Evolutionary conservation across 2,329 filamentous ascomycete species (phyloP), one percentile per base, ranked within the genome.

Genomic region (Botrytis aclada): DNA sequence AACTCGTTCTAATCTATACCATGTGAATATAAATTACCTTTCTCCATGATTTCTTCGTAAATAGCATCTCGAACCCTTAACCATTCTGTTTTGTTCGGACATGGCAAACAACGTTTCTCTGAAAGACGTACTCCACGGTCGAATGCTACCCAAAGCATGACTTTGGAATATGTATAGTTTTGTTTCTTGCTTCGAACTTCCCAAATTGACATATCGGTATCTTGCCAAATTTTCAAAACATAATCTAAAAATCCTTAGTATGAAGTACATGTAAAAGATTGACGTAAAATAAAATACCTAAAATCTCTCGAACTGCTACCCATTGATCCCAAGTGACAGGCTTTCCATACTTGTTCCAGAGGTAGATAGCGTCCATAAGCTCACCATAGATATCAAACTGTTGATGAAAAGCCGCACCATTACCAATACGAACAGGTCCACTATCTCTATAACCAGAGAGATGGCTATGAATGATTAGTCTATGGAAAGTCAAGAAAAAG

Each of bases 301-400:
- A 82, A 81, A 94, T 88, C 73, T 91, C 86, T 29, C 92, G 87
- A 39, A 95, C 88, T 4, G 88, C 86, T 60, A 90, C 85, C 92
- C 92, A 95, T 74, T 92, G 88, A 74, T 94, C 92, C 86, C 92
- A 95, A 7, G 89, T 89, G 32, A 92, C 87, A 0, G 92, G 92
- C 78, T 92, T 93, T 20, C 92, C 91, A 79, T 93, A 92, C 80
- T 93, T 93, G 82, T 94, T 94, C 81, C 92, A 93, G 58, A 94
- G 83, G 77, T 94, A 94, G 64, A 94, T 91, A 34, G 85, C 89
- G 79, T 94, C 92, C 87, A 94, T 90, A 4, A 94, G 84, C 81
- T 94, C 92, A 61, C 92, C 92, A 77, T 94, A 94, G 37, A 94
- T 94, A 77, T 94, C 92, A 75, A 94, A 89, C 79, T 95, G 92